Evolutionary conservation across 768 basidiomycete species (phyloP).

Genomic region (Mycena galericulata): DNA sequence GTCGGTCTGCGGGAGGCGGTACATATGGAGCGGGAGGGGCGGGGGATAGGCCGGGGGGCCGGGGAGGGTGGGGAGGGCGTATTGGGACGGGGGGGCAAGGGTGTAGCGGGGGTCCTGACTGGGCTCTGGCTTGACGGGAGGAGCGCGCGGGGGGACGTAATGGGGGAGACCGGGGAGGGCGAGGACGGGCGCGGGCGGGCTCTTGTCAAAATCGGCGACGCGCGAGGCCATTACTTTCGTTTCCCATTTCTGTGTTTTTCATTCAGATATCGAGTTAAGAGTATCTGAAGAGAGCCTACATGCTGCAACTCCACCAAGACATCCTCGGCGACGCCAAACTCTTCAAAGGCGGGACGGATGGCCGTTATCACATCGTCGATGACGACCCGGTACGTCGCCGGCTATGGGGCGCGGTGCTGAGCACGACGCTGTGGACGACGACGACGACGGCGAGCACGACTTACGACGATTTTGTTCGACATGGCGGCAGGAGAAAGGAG

Average conservation of each 20-base stretch:
- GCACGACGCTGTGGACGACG: slow-evolving; percentile 37
- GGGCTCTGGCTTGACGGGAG: slow-evolving; percentile 61
- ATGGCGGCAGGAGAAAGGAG: slow-evolving; percentile 45
- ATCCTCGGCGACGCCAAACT: slow-evolving; percentile 80
- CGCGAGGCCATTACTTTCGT: slow-evolving; percentile 75
- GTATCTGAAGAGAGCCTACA: slow-evolving; percentile 48
- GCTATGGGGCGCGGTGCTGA: no score
- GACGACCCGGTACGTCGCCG: slow-evolving; percentile 74
- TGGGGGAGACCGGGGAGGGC: no score
- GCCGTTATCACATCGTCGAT: slow-evolving; percentile 82
- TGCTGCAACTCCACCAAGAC: slow-evolving; percentile 73
- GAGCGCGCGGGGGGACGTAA: no score
- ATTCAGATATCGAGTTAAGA: neutral
- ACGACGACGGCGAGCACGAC: slow-evolving; percentile 50
- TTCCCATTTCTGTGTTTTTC: slow-evolving; percentile 89
- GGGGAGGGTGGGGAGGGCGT: slow-evolving; percentile 56
- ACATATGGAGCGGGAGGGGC: slow-evolving; percentile 36
- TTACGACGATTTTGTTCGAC: slow-evolving; percentile 85
- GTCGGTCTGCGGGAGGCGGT: slow-evolving; percentile 40
- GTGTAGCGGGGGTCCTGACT: slow-evolving; percentile 61
- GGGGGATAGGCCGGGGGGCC: slow-evolving; percentile 54
- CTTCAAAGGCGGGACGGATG: slow-evolving; percentile 81
- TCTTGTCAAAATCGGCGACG: slow-evolving; percentile 81
- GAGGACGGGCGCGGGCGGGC: no score
- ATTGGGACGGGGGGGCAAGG: slow-evolving; percentile 49